phyloP scores from a whole-genome alignment of 163 green algal species.

The Prototheca stagnorum region DNA sequence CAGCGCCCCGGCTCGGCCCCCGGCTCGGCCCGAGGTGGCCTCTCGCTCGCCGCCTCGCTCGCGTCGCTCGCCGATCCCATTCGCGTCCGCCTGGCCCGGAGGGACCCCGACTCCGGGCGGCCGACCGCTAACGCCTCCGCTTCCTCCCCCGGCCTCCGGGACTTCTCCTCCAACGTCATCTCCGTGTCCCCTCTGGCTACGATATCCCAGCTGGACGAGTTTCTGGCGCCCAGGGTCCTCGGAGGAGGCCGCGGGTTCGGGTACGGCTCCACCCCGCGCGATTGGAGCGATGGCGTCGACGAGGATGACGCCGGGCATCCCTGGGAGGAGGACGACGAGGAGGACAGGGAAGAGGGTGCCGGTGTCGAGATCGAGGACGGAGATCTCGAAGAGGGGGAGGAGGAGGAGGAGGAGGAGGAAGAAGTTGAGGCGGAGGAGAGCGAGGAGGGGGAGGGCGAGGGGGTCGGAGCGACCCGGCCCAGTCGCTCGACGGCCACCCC shows the following conservation, averaged over 20 bases:
- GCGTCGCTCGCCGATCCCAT: slow-evolving; percentile 69
- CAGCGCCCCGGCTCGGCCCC: too few relatives aligned
- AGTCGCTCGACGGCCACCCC: too few relatives aligned
- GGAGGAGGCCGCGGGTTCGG: too few relatives aligned
- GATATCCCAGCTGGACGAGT: slow-evolving; percentile 88
- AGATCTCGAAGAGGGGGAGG: slow-evolving; percentile 9
- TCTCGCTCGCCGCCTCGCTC: slow-evolving; percentile 34
- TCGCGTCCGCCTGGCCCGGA: slow-evolving; percentile 81
- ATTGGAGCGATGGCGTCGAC: not conserved
- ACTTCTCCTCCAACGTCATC: slow-evolving; percentile 80
- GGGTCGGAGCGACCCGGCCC: not conserved
- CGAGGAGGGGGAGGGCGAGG: not conserved
- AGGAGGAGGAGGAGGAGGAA: slow-evolving; percentile 9
- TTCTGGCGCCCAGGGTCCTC: slow-evolving; percentile 72
- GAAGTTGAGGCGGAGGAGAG: not conserved
- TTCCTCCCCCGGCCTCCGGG: too few relatives aligned
- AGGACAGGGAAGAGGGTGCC: slow-evolving; percentile 27
- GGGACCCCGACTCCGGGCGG: too few relatives aligned
- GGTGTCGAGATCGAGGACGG: slow-evolving; percentile 23
- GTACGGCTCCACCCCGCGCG: slow-evolving; percentile 1
- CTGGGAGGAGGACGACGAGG: slow-evolving; percentile 21
- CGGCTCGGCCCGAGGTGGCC: too few relatives aligned
- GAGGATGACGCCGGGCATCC: slow-evolving; percentile 16
- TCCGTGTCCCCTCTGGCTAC: slow-evolving; percentile 91
- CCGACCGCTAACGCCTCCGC: too few relatives aligned